These are phyloP conservation scores for Hypoxylon rubiginosum DNA, from an alignment of 2,329 filamentous ascomycete species.

Conservation along the genomic window DNA sequence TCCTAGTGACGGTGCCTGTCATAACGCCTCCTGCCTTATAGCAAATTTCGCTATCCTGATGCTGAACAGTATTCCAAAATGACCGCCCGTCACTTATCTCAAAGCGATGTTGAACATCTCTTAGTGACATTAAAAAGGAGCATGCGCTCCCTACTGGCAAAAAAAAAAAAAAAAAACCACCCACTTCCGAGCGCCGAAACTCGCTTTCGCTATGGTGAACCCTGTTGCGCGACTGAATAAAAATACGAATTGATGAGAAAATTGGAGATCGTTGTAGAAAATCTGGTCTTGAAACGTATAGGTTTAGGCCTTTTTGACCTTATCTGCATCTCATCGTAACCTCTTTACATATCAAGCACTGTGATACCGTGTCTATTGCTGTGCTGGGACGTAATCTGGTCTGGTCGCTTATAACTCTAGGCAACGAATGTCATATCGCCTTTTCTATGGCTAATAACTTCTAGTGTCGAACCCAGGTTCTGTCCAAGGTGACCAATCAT, in stretches of 20 bases:
- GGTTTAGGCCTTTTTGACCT: constrained; percentile 20
- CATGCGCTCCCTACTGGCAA: constrained; percentile 8
- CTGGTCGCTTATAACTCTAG: constrained; percentile 2
- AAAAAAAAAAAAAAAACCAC: constrained; percentile 18
- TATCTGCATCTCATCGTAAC: constrained; percentile 36
- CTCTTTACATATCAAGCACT: constrained; percentile 24
- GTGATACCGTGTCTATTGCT: constrained; percentile 6
- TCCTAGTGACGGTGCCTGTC: constrained; percentile 6
- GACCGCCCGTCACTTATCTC: constrained; percentile 9
- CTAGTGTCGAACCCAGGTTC: constrained; percentile 59
- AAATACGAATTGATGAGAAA: constrained; percentile 7
- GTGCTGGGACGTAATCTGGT: constrained; percentile 12
- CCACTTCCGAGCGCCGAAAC: constrained; percentile 26
- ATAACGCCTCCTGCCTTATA: constrained; percentile 31
- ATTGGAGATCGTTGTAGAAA: constrained; percentile 25
- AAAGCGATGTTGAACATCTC: constrained; percentile 10
- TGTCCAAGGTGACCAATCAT: constrained; percentile 62
- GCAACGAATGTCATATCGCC: constrained; percentile 49
- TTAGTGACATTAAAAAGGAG: constrained; percentile 14
- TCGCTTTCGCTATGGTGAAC: constrained; percentile 26
- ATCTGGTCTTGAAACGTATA: constrained; percentile 33
- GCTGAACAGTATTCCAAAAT: constrained; percentile 9
- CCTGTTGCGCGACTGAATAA: constrained; percentile 1
- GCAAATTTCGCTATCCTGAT: constrained; percentile 23
- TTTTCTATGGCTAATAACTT: constrained; percentile 57